These are phyloP conservation scores for Umbelopsis sp. DNA, from an alignment of 192 early-diverging fungal genomes.

Conservation along the genomic window DNA sequence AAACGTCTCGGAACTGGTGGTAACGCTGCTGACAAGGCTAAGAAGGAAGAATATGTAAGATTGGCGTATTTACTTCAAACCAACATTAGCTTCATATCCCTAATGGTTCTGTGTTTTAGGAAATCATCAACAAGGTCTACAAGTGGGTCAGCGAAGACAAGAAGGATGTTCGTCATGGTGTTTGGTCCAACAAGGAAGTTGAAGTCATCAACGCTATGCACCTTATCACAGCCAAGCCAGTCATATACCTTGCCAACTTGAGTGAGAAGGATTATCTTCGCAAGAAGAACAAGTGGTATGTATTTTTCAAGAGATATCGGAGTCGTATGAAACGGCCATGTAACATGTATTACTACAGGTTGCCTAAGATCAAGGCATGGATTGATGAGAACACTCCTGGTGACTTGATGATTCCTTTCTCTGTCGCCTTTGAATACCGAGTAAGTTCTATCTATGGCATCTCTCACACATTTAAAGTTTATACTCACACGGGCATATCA, in stretches of 20 bases:
- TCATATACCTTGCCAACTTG: conserved; percentile 73
- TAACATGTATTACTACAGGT: conserved; percentile 14
- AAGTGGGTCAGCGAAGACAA: conserved; percentile 62
- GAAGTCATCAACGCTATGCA: conserved; percentile 71
- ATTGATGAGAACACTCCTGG: conserved; percentile 68
- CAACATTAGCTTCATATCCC: neutral
- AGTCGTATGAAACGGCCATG: neutral
- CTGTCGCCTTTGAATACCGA: conserved; percentile 61
- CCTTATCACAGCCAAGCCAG: conserved; percentile 80
- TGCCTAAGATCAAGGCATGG: conserved; percentile 69
- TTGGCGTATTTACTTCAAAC: no score
- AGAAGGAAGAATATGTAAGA: conserved; percentile 77
- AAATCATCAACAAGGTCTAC: conserved; percentile 67
- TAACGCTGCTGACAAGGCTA: conserved; percentile 81
- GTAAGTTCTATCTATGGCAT: conserved; percentile 11
- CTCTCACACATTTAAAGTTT: neutral
- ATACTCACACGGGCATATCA: neutral
- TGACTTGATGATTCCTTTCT: conserved; percentile 73
- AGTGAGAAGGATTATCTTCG: conserved; percentile 65
- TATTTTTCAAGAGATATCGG: no score
- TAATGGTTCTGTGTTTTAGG: neutral
- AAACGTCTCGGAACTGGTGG: conserved; percentile 77
- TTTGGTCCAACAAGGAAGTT: conserved; percentile 67
- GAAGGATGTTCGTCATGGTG: conserved; percentile 67
- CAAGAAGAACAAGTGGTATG: conserved; percentile 59